These are phyloP conservation scores for Alternaria novae-zelandiae DNA, from an alignment of 2,329 filamentous ascomycete genomes.

Conservation along the genomic window DNA sequence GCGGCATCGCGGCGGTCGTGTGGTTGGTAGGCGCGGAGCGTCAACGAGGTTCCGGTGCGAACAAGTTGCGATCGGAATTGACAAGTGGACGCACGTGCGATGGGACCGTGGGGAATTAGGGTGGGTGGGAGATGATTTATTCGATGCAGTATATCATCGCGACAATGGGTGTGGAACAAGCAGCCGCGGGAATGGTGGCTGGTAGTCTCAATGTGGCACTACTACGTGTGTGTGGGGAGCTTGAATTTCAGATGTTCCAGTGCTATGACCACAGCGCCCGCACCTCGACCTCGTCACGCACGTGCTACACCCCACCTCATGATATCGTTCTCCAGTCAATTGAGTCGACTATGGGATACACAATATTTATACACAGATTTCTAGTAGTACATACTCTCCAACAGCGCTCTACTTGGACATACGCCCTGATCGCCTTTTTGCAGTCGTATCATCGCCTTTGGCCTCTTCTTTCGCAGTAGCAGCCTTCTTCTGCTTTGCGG, in stretches of 20 bases:
- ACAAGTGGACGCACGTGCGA: conserved; percentile 4
- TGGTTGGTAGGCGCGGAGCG: conserved; percentile 10
- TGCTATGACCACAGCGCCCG: conserved; percentile 28
- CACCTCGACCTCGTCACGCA: conserved; percentile 14
- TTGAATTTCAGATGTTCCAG: conserved; percentile 39
- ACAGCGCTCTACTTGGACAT: conserved; percentile 14
- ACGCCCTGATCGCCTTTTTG: conserved; percentile 33
- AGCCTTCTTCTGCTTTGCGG: conserved; percentile 21
- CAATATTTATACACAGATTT: neutral
- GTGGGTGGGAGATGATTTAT: conserved; percentile 7
- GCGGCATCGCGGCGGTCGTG: conserved; percentile 63
- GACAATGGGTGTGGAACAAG: conserved; percentile 5
- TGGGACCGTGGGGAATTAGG: neutral
- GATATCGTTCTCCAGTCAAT: neutral
- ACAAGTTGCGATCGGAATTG: conserved; percentile 18
- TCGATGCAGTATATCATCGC: conserved; percentile 16
- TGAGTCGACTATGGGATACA: neutral
- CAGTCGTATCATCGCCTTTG: conserved; percentile 22
- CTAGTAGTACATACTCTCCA: neutral
- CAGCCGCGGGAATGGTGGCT: conserved; percentile 10
- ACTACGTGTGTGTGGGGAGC: conserved; percentile 43
- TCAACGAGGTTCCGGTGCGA: conserved; percentile 16
- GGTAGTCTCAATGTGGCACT: conserved; percentile 17
- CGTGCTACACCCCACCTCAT: conserved; percentile 22
- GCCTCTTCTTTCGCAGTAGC: conserved; percentile 3